phyloP scores from a whole-genome alignment of 2,329 filamentous ascomycete species.

The Ceratocystis diversiconidia region DNA sequence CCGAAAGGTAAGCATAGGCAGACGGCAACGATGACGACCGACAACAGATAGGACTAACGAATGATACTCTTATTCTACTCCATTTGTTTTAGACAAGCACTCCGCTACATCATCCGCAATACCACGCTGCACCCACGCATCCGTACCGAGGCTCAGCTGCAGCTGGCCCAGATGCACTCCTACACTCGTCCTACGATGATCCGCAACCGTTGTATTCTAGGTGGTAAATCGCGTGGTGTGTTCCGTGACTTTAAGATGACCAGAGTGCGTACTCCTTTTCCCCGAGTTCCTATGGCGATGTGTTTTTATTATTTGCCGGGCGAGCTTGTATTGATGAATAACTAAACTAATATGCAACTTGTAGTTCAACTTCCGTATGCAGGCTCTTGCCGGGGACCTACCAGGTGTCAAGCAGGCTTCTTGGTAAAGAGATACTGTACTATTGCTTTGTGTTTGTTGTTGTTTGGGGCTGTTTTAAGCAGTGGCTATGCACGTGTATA shows the following conservation, averaged over 20 bases:
- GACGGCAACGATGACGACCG: background rate
- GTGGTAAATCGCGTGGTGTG: slow-evolving; percentile 82
- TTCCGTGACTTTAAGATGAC: slow-evolving; percentile 84
- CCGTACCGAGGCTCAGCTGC: slow-evolving; percentile 81
- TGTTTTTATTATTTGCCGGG: background rate
- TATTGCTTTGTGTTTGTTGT: background rate
- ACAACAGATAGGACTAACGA: background rate
- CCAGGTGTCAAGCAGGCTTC: slow-evolving; percentile 92
- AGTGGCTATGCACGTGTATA: slow-evolving; percentile 11
- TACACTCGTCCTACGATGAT: slow-evolving; percentile 92
- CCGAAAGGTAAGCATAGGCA: slow-evolving; percentile 51
- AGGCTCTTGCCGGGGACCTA: slow-evolving; percentile 70
- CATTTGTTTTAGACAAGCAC: slow-evolving; percentile 56
- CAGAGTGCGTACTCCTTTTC: slow-evolving; percentile 47
- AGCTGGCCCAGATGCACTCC: slow-evolving; percentile 87
- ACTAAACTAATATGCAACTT: background rate
- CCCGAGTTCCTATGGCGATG: background rate
- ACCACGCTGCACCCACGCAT: slow-evolving; percentile 67
- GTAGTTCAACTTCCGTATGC: slow-evolving; percentile 83
- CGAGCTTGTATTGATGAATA: background rate
- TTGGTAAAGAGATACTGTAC: slow-evolving; percentile 51
- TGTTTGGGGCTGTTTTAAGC: background rate
- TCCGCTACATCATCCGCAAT: slow-evolving; percentile 88
- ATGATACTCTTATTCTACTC: slow-evolving; percentile 3
- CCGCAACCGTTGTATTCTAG: slow-evolving; percentile 80